Conservation (phyloP, 176 grass and related monocot species). For the Thalia dealbata region DNA sequence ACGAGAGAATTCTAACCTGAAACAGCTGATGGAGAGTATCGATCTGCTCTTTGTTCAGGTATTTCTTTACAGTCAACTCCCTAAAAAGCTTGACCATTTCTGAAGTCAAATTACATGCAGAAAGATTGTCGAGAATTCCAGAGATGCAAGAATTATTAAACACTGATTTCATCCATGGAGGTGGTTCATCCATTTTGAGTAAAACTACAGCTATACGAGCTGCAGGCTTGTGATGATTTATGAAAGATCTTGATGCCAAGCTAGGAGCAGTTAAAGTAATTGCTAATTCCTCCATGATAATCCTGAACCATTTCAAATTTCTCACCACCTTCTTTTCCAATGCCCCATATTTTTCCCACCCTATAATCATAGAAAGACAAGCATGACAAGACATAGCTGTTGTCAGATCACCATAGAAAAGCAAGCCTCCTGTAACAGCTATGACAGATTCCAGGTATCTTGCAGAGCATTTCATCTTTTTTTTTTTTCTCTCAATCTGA, state of each 20-base stretch:
- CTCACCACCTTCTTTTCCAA: constrained; percentile 40
- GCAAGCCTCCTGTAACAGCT: constrained; percentile 59
- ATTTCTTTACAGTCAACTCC: constrained; percentile 53
- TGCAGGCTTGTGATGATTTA: constrained; percentile 59
- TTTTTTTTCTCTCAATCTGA: constrained; percentile 30
- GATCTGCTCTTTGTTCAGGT: constrained; percentile 65
- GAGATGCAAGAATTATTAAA: constrained; percentile 42
- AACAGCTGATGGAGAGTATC: constrained; percentile 64
- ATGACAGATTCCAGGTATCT: constrained; percentile 76
- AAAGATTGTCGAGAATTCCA: constrained; percentile 57
- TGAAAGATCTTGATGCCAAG: constrained; percentile 66
- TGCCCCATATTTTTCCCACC: constrained; percentile 53
- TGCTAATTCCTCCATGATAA: constrained; percentile 79
- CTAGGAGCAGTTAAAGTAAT: constrained; percentile 73
- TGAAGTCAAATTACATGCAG: constrained; percentile 68
- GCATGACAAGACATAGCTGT: constrained; percentile 57
- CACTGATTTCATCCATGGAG: constrained; percentile 60
- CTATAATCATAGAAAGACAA: constrained; percentile 58
- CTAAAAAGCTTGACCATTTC: constrained; percentile 77
- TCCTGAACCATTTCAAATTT: constrained; percentile 73
- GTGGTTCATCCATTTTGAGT: constrained; percentile 55
- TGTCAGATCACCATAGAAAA: constrained; percentile 58
- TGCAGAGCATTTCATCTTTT: constrained; percentile 52
- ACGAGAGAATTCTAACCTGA: constrained; percentile 45
- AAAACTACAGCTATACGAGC: constrained; percentile 48